Percentiles rank a stretch among this genome's conserved stretches.
Conservation (phyloP, 2,329 filamentous ascomycete genomes). For the Colletotrichum costaricense region DNA sequence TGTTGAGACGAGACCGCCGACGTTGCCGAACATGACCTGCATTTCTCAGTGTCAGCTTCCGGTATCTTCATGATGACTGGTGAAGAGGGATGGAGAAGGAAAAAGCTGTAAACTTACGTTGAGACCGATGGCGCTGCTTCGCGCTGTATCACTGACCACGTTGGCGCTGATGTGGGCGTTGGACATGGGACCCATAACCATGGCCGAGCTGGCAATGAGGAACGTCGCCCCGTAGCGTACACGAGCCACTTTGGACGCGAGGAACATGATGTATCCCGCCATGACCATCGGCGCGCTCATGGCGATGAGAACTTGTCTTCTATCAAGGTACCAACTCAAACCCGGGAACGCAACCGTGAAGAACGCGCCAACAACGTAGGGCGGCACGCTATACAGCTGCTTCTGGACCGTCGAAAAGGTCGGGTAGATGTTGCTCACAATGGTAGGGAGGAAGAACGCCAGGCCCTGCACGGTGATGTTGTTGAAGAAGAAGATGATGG, state of each 20-base stretch:
- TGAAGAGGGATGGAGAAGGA: neutral
- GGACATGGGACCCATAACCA: slow-evolving; percentile 71
- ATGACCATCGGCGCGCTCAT: slow-evolving; percentile 72
- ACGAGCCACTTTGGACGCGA: slow-evolving; percentile 61
- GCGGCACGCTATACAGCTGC: slow-evolving; percentile 78
- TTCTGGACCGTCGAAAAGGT: slow-evolving; percentile 66
- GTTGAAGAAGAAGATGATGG: slow-evolving; percentile 71
- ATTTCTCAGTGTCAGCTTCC: neutral
- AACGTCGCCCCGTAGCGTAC: slow-evolving; percentile 79
- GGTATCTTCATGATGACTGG: neutral
- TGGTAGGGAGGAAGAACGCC: slow-evolving; percentile 77
- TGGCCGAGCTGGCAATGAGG: slow-evolving; percentile 73
- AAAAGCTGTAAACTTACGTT: slow-evolving; percentile 47
- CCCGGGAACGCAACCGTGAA: slow-evolving; percentile 73
- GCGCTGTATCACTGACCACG: slow-evolving; percentile 77
- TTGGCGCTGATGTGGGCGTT: slow-evolving; percentile 78
- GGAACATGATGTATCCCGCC: slow-evolving; percentile 77
- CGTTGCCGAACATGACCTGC: slow-evolving; percentile 75
- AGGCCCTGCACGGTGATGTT: slow-evolving; percentile 79
- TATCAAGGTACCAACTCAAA: slow-evolving; percentile 70
- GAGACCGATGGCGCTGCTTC: slow-evolving; percentile 73
- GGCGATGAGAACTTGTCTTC: slow-evolving; percentile 70
- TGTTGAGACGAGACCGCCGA: slow-evolving; percentile 75
- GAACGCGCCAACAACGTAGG: slow-evolving; percentile 76
- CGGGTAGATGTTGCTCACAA: slow-evolving; percentile 76